A percentile compares a stretch with the other conserved stretches of the same genome.
These are phyloP conservation scores for Guadua angustifolia DNA, from an alignment of 176 grass and related monocot species.

Conservation along the genomic window DNA sequence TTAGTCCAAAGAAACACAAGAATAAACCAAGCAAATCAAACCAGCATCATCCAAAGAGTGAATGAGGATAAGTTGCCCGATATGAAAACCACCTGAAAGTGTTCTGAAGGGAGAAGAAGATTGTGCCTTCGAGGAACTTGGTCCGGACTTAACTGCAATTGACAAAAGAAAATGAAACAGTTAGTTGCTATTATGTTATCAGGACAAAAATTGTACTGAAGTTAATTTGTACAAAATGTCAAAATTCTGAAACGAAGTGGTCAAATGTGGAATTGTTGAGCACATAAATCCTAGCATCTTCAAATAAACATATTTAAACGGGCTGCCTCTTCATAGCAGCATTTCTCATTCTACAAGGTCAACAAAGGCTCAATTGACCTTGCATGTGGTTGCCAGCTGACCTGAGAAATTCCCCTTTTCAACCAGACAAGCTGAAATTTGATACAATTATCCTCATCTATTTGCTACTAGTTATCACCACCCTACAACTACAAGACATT, in stretches of 20 bases:
- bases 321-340: constrained; percentile 2
- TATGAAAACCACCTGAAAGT: constrained; percentile 58
- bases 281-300: constrained; percentile 23
- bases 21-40: constrained; percentile 34
- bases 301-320: neutral
- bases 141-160: constrained; percentile 48
- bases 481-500: constrained; percentile 13
- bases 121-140: constrained; percentile 57
- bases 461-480: neutral
- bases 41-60: constrained; percentile 22
- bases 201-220: constrained; percentile 14
- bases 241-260: constrained; percentile 26
- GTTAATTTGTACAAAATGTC: neutral
- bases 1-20: constrained; percentile 42
- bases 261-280: constrained; percentile 31
- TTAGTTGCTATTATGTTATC: constrained; percentile 28
- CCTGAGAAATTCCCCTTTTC: neutral
- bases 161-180: constrained; percentile 29
- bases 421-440: constrained; percentile 19
- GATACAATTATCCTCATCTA: neutral
- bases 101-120: constrained; percentile 68
- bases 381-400: neutral
- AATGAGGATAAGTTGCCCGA: constrained; percentile 12
- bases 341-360: constrained; percentile 3
- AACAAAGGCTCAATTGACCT: constrained; percentile 10